A percentile compares a stretch with the other conserved stretches of the same genome.
Conservation (phyloP, 805 yeast species). For the Teunomyces atbi region DNA sequence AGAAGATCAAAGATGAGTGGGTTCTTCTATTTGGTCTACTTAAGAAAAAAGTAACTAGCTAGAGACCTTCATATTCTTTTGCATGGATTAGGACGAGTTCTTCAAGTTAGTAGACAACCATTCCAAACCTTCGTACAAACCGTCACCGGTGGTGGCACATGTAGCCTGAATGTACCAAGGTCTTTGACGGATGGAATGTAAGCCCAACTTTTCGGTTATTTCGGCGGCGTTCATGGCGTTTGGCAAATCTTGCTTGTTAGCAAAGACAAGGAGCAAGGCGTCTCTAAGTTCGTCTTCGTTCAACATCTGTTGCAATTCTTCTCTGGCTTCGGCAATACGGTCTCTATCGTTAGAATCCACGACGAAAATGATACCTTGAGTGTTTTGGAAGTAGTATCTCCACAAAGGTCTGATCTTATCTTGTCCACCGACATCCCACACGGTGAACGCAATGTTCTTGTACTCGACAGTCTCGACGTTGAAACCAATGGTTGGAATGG, state of each 20-base stretch:
- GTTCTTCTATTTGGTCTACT: constrained; percentile 3
- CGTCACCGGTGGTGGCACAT: constrained; percentile 87
- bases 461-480: constrained; percentile 44
- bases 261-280: constrained; percentile 40
- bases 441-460: constrained; percentile 43
- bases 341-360: constrained; percentile 45
- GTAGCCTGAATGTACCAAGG: constrained; percentile 99
- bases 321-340: constrained; percentile 43
- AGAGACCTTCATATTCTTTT: constrained; percentile 4
- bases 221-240: constrained; percentile 46
- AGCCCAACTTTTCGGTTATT: constrained; percentile 43
- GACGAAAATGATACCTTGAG: constrained; percentile 43
- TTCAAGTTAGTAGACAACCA: constrained; percentile 37
- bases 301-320: constrained; percentile 44
- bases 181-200: constrained; percentile 91
- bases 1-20: constrained; percentile 1
- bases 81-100: constrained; percentile 15
- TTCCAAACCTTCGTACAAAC: constrained; percentile 38
- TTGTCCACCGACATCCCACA: constrained; percentile 47
- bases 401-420: constrained; percentile 44
- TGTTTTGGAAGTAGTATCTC: constrained; percentile 45
- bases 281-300: constrained; percentile 44
- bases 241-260: constrained; percentile 45
- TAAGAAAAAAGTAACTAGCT: constrained; percentile 6
- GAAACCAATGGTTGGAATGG: constrained; percentile 44